These are phyloP conservation scores for Ilex aquifolium DNA, from an alignment of 257 asterid genomes.

Conservation along the genomic window DNA sequence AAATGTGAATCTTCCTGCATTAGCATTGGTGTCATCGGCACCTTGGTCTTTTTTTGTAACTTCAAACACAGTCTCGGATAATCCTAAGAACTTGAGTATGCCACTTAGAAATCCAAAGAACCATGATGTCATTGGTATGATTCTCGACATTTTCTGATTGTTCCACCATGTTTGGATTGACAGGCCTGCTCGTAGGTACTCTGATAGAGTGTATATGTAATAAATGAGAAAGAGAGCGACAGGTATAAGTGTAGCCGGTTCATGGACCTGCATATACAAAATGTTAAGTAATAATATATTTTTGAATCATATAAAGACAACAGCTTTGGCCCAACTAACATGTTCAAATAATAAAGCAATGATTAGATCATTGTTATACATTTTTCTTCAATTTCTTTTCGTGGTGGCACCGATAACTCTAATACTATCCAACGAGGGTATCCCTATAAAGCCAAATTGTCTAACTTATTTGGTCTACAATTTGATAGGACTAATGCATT, in stretches of 20 bases:
- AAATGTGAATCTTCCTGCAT: slow-evolving; percentile 27
- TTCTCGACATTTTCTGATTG: slow-evolving; percentile 24
- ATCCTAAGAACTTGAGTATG: slow-evolving; percentile 17
- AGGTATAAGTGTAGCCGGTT: slow-evolving; percentile 17
- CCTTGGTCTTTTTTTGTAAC: slow-evolving; percentile 28
- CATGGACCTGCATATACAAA: slow-evolving; percentile 23
- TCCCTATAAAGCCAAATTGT: too few relatives aligned
- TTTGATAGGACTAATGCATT: too few relatives aligned
- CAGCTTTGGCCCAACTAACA: too few relatives aligned
- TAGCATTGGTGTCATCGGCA: neutral
- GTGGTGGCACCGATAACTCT: too few relatives aligned
- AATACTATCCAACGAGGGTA: too few relatives aligned
- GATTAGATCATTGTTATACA: too few relatives aligned
- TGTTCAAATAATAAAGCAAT: too few relatives aligned
- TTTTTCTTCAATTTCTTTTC: too few relatives aligned
- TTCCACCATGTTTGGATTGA: slow-evolving; percentile 33
- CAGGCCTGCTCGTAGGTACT: slow-evolving; percentile 16
- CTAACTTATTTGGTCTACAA: too few relatives aligned
- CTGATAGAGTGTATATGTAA: slow-evolving; percentile 22
- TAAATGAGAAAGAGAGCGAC: slow-evolving; percentile 14
- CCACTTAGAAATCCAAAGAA: slow-evolving; percentile 20
- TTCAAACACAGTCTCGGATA: slow-evolving; percentile 23
- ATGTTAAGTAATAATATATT: too few relatives aligned
- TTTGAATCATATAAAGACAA: too few relatives aligned
- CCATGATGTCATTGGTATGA: slow-evolving; percentile 23